Evolutionary conservation across 2,329 filamentous ascomycete species (phyloP), one percentile per base, ranked within the genome.

Genomic region (Pseudovirgaria hyperparasitica): DNA sequence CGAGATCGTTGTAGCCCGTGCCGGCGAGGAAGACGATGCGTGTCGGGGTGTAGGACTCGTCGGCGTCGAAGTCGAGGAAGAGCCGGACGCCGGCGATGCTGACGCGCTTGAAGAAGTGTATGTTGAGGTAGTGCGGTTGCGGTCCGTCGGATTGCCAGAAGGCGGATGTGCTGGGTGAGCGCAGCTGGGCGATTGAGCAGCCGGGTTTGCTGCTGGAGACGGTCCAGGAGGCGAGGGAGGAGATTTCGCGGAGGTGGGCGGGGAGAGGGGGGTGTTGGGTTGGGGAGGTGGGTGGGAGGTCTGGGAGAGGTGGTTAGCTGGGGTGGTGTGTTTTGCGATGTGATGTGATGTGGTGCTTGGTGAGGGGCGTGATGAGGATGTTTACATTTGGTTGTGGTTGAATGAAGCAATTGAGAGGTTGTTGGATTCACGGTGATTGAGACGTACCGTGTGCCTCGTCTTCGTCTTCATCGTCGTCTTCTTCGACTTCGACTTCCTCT

Each of bases 31-130:
- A 85, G 24, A 80, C 63, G 44, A 98, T 92, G 43, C 85, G 82
- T 1, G 86, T 96, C 0, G 90, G 90, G 3, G 90, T 98, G 53
- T 98, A 98, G 22, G 81, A 90, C 57, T 98, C 90, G 54, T 98
- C 90, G 28, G 82, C 72, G 35, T 78, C 76, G 53, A 92, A 93
- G 57, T 98, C 86, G 23, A 98, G 75, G 40, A 79, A 86, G 42
- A 90, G 72, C n/a, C 81, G 69, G 27, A 90, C 74, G 16, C 75
- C 72, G 5, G 76, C 73, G 35, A 90, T 84, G 32, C 75, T 76
- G 22, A 86, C 82, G 6, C 81, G 70, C 42, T 85, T 84, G 55
- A 84, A 75, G 53, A 90, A 90, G 54, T 90, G 82, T 21, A 90
- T 79, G 33, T 81, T 87, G 25, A 90, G 65, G 35, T 76, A 70